A percentile compares a stretch with the other conserved stretches of the same genome.
Conservation (phyloP, 108 stramenopile species). For the Cyclostephanos tholiformis region DNA sequence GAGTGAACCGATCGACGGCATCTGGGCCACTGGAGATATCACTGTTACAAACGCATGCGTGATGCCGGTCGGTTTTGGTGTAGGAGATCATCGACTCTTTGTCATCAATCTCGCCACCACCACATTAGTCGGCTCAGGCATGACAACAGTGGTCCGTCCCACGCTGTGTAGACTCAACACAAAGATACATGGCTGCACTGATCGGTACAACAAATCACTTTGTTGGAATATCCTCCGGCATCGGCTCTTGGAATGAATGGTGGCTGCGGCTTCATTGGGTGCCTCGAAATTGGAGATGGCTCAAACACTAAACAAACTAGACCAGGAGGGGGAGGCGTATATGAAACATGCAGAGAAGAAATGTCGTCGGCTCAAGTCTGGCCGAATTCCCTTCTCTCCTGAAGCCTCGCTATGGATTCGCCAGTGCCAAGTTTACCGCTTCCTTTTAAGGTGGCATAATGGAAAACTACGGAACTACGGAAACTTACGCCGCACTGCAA, state of each 20-base stretch:
- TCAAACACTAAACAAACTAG: neutral
- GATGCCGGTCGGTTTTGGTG: no score
- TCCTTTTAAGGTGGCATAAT: neutral
- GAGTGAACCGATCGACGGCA: no score
- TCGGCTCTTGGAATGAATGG: neutral
- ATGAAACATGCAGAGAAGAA: neutral
- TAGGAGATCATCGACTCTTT: constrained; percentile 3
- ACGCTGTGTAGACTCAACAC: neutral
- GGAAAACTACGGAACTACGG: neutral
- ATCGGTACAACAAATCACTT: neutral
- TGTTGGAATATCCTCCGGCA: neutral
- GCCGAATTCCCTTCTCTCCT: no score
- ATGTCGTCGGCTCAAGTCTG: no score
- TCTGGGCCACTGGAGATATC: no score
- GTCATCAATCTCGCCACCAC: neutral
- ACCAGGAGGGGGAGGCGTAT: neutral
- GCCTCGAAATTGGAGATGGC: neutral
- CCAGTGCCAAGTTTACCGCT: neutral
- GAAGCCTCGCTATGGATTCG: no score
- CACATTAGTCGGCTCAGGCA: neutral
- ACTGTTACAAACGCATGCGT: no score
- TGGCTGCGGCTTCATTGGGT: no score
- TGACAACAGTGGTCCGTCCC: neutral
- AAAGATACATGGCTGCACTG: neutral
- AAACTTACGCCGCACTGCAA: no score